These are phyloP conservation scores for Trichoderma semiorbis DNA, from an alignment of 2,329 filamentous ascomycete genomes.

Conservation along the genomic window DNA sequence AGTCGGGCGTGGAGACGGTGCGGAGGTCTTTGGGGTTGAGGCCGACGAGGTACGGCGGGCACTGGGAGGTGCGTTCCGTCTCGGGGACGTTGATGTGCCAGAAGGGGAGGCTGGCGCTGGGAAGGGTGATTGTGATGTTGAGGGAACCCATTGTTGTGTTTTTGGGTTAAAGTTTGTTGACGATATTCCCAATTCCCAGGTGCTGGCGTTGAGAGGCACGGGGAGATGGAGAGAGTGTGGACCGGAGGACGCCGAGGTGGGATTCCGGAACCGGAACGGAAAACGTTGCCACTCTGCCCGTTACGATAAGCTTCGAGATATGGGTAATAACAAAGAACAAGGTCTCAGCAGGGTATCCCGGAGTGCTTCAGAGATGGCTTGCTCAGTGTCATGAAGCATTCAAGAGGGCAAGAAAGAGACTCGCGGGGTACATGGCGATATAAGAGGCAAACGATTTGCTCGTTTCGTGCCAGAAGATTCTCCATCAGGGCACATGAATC, in stretches of 20 bases:
- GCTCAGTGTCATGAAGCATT: not conserved
- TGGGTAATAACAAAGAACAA: not conserved
- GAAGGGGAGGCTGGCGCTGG: constrained; percentile 48
- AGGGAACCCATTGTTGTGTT: constrained; percentile 35
- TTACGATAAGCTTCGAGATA: not conserved
- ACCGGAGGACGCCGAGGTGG: not conserved
- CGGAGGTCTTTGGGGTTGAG: constrained; percentile 63
- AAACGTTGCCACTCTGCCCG: constrained; percentile 1
- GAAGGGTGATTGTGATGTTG: constrained; percentile 24
- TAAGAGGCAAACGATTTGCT: not conserved
- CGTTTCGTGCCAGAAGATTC: not conserved
- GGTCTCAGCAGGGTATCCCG: not conserved
- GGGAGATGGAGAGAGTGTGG: not conserved
- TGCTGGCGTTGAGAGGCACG: not conserved
- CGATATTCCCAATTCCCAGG: not conserved
- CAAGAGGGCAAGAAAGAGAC: not conserved
- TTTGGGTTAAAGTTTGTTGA: not conserved
- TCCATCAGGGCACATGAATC: not conserved
- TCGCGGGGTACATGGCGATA: constrained; percentile 5
- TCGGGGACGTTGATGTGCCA: constrained; percentile 80
- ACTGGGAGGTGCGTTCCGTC: constrained; percentile 58
- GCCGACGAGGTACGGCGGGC: constrained; percentile 66
- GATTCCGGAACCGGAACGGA: constrained; percentile 1
- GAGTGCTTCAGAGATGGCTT: not conserved
- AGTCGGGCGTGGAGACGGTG: constrained; percentile 70